Evolutionary conservation across 768 basidiomycete species (phyloP), one percentile per base, ranked within the genome.

Genomic region (Termitomyces sp.): DNA sequence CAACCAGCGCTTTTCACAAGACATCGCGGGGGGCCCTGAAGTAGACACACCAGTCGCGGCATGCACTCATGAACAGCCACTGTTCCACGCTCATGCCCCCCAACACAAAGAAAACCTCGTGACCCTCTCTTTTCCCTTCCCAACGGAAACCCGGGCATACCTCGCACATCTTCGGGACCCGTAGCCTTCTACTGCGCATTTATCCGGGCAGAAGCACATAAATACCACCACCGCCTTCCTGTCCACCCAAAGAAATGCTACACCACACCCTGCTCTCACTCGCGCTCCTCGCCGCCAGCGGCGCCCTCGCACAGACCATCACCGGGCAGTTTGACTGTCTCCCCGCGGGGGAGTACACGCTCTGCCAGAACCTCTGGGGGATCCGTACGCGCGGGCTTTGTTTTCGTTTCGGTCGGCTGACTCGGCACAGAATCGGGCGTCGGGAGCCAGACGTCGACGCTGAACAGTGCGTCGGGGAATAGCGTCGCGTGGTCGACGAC

Each of bases 301-400:
- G 34, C 22, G 15, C 13, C 2, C 22, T 58, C n/a, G 12, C 48
- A 0, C 75, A 77, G 63, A 77, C 77, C 7, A 72, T 83, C 52
- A 69, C 72, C 6, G 81, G 81, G 2, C 73, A 70, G 55, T 77
- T 65, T 41, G 69, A 73, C 58, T 83, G 82, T 64, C 60, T 68
- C 44, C 68, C 79, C 1, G 77, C 77, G 3, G 82, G 81, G 2
- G 65, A 67, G 13, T 85, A 72, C 66, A 77, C 73, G 0, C 75
- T 84, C 45, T 84, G 82, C 71, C 79, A 83, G 64, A 82, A 85
- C 26, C 77, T 81, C 24, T 85, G 82, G 82, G 82, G 81, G 15
- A 62, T 66, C 20, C 51, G 79, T 79, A 58, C 41, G 74, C 33
- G 36, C 15, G n/a, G n/a, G n/a, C n/a, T n/a, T n/a, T n/a, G n/a